Conservation (phyloP, 495 filamentous ascomycete species). For the Tuber microsphaerosporum region DNA sequence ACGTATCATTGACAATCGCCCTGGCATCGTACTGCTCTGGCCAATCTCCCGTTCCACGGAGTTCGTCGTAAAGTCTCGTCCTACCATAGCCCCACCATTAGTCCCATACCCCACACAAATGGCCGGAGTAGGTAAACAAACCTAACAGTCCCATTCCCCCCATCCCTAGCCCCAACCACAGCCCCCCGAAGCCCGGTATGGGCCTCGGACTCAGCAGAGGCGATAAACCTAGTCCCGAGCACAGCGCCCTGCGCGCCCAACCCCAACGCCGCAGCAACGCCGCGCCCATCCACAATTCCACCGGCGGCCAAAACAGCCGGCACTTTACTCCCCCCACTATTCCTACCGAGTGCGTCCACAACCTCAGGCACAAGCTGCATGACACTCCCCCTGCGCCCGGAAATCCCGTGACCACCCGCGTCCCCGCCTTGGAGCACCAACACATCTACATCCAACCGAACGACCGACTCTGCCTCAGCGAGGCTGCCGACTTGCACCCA, state of each 20-base stretch:
- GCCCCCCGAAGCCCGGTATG: constrained; percentile 55
- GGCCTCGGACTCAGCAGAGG: constrained; percentile 58
- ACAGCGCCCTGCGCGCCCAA: constrained; percentile 62
- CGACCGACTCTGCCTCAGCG: constrained; percentile 48
- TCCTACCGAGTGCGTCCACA: constrained; percentile 49
- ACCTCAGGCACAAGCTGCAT: constrained; percentile 55
- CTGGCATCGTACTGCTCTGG: constrained; percentile 57
- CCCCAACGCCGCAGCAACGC: constrained; percentile 56
- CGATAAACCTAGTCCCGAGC: constrained; percentile 64
- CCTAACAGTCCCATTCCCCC: constrained; percentile 56
- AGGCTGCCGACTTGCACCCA: constrained; percentile 66
- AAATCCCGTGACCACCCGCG: constrained; percentile 65
- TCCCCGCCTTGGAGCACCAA: constrained; percentile 67
- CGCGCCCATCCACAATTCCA: constrained; percentile 62
- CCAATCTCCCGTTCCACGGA: constrained; percentile 64
- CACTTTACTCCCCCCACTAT: constrained; percentile 38
- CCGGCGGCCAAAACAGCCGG: constrained; percentile 64
- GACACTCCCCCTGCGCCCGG: constrained; percentile 51
- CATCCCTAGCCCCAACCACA: constrained; percentile 56
- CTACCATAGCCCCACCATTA: constrained; percentile 5
- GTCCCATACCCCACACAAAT: not conserved
- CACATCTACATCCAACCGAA: constrained; percentile 52
- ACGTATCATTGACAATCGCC: constrained; percentile 57
- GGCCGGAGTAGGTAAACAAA: not conserved
- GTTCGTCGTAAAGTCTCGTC: constrained; percentile 62